Percentiles rank a stretch among this genome's conserved stretches.
phyloP scores from a whole-genome alignment of 2,329 filamentous ascomycete genomes.

The Calonectria montana region DNA sequence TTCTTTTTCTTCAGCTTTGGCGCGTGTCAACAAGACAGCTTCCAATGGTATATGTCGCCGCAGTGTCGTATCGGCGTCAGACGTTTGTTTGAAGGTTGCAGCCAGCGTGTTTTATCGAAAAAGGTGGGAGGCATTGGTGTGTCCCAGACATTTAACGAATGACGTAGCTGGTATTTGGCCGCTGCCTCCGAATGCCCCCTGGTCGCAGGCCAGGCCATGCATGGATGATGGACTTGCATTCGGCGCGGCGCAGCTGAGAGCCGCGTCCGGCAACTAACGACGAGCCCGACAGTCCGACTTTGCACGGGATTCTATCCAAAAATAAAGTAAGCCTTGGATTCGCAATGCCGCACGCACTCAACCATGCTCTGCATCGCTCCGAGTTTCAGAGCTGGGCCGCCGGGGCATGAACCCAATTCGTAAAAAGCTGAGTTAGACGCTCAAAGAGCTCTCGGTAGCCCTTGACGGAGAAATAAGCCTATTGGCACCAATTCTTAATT shows the following conservation, averaged over 20 bases:
- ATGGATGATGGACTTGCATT: no score
- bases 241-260: no score
- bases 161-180: background rate
- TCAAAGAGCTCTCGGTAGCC: background rate
- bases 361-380: background rate
- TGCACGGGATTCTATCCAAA: background rate
- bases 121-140: background rate
- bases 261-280: no score
- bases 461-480: background rate
- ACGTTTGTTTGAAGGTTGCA: background rate
- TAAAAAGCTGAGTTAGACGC: no score
- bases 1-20: no score
- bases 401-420: background rate
- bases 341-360: background rate
- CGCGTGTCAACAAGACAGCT: background rate
- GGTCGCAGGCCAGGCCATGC: background rate
- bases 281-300: background rate
- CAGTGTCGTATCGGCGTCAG: background rate
- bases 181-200: background rate
- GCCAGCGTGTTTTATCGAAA: background rate
- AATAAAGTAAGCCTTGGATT: no score
- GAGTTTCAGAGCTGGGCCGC: background rate
- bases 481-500: no score
- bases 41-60: background rate
- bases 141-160: background rate